A percentile compares a stretch with the other conserved stretches of the same genome.
phyloP scores from a whole-genome alignment of 371 early-diverging fungal genomes.

The Cladochytrium tenue region DNA sequence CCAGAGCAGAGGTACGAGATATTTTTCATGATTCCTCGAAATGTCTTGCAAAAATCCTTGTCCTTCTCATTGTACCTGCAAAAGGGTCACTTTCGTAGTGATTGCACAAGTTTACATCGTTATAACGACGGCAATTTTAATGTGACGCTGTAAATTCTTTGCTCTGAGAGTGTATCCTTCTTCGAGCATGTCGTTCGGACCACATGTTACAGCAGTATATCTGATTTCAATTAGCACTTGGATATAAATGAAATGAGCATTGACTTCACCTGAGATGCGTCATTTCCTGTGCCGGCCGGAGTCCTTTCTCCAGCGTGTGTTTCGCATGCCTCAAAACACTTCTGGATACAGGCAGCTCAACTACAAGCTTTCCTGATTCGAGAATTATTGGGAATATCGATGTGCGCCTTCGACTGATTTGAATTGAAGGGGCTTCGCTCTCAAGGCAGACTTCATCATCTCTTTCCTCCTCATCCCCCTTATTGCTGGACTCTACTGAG shows the following conservation, averaged over 20 bases:
- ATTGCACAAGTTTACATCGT: conserved; percentile 60
- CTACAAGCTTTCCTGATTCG: conserved; percentile 29
- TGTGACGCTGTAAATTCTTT: conserved; percentile 46
- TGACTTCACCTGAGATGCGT: conserved; percentile 35
- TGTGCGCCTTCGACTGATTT: not conserved
- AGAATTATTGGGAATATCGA: not conserved
- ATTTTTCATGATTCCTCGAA: conserved; percentile 81
- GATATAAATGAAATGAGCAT: not conserved
- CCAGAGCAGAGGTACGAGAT: conserved; percentile 80
- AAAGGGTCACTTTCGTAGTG: not conserved
- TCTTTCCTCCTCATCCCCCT: no score
- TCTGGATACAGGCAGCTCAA: conserved; percentile 34
- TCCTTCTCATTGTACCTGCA: conserved; percentile 76
- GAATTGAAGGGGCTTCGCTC: no score
- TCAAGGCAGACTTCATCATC: no score
- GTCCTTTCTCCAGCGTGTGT: not conserved
- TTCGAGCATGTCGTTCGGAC: conserved; percentile 36
- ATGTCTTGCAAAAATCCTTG: conserved; percentile 75
- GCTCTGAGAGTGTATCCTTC: conserved; percentile 24
- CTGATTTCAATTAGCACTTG: not conserved
- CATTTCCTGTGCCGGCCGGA: conserved; percentile 36
- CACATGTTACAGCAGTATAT: conserved; percentile 48
- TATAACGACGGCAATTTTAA: conserved; percentile 66
- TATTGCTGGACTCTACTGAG: no score
- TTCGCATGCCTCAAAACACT: conserved; percentile 19